These are phyloP conservation scores for Podospora tetraspora DNA, from an alignment of 495 filamentous ascomycete species.

Conservation along the genomic window DNA sequence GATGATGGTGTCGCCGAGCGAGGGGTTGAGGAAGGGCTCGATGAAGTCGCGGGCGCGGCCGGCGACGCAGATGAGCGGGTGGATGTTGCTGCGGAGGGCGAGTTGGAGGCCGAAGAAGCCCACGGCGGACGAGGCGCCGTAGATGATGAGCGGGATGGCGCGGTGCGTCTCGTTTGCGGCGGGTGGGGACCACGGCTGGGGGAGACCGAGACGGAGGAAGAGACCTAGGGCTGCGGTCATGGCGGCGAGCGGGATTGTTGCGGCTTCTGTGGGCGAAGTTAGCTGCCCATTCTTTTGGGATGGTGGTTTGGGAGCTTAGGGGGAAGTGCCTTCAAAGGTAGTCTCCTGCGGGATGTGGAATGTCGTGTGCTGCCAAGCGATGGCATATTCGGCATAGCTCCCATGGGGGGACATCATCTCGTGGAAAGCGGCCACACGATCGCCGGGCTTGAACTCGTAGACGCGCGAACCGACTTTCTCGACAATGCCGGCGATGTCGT, in stretches of 20 bases:
- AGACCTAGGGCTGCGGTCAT: slow-evolving; percentile 68
- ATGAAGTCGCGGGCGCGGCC: slow-evolving; percentile 55
- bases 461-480: slow-evolving; percentile 57
- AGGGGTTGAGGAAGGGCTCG: slow-evolving; percentile 52
- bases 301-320: background rate
- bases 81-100: slow-evolving; percentile 61
- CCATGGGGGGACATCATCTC: slow-evolving; percentile 49
- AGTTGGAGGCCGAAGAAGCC: slow-evolving; percentile 66
- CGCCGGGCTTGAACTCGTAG: slow-evolving; percentile 57
- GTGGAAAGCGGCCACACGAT: slow-evolving; percentile 69
- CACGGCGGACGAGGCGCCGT: slow-evolving; percentile 62
- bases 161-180: slow-evolving; percentile 25
- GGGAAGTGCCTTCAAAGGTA: slow-evolving; percentile 56
- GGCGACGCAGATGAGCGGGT: slow-evolving; percentile 67
- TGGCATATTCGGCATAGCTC: slow-evolving; percentile 65
- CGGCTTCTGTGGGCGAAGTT: slow-evolving; percentile 47
- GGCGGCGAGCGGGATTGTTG: slow-evolving; percentile 66
- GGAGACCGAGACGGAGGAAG: slow-evolving; percentile 53
- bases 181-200: slow-evolving; percentile 56
- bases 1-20: slow-evolving; percentile 63
- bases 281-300: slow-evolving; percentile 1
- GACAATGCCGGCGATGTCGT: slow-evolving; percentile 69
- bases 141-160: slow-evolving; percentile 48
- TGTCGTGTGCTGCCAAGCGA: slow-evolving; percentile 59
- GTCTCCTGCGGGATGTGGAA: slow-evolving; percentile 62